phyloP scores from a whole-genome alignment of 2,329 filamentous ascomycete genomes.

The Aspergillus sp. region DNA sequence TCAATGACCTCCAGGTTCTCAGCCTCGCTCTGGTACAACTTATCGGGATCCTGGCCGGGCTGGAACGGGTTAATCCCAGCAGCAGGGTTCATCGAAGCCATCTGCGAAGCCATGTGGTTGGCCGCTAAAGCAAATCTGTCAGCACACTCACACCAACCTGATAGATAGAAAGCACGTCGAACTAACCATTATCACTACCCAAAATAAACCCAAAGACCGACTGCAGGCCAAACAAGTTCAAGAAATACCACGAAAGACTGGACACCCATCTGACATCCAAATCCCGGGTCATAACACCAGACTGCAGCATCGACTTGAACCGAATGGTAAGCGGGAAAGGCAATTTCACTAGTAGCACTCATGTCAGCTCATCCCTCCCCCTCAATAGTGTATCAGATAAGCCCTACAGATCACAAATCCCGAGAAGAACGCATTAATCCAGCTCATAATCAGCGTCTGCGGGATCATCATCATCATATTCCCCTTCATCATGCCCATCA shows the following conservation, averaged over 20 bases:
- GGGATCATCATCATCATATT: conserved; percentile 99
- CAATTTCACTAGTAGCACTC: conserved; percentile 72
- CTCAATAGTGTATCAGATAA: conserved; percentile 23
- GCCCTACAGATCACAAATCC: conserved; percentile 90
- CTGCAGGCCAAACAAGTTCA: conserved; percentile 94
- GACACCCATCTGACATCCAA: conserved; percentile 99
- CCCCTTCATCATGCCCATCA: conserved; percentile 99
- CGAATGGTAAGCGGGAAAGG: conserved; percentile 97
- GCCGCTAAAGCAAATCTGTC: conserved; percentile 62
- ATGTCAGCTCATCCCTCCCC: conserved; percentile 13
- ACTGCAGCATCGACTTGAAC: conserved; percentile 99
- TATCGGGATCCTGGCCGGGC: conserved; percentile 91
- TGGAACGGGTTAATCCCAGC: conserved; percentile 74
- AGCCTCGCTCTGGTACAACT: conserved; percentile 87
- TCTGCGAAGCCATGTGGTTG: conserved; percentile 84
- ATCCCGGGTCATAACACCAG: conserved; percentile 91
- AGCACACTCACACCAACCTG: not conserved
- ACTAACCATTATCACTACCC: conserved; percentile 89
- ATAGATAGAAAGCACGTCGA: not conserved
- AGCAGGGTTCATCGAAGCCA: conserved; percentile 73
- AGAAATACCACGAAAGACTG: conserved; percentile 97
- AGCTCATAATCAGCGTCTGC: conserved; percentile 98
- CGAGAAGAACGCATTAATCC: conserved; percentile 99
- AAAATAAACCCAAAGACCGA: conserved; percentile 97
- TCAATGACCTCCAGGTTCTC: conserved; percentile 96